Percentiles rank a stretch among this genome's conserved stretches.
These are phyloP conservation scores for Priceomyces medius DNA, from an alignment of 805 yeast genomes.

Conservation along the genomic window DNA sequence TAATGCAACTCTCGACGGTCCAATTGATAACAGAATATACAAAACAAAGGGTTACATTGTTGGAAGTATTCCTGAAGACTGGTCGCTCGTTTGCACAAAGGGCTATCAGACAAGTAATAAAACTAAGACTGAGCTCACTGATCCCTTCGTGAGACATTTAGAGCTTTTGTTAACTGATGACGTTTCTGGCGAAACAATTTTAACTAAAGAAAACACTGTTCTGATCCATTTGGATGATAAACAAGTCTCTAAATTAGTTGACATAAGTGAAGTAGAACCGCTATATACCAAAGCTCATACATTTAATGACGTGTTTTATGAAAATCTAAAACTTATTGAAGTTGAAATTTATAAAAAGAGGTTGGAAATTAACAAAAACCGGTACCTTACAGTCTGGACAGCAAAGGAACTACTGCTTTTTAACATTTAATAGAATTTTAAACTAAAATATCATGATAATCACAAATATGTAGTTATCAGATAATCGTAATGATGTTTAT, in stretches of 20 bases:
- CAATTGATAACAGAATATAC: constrained; percentile 13
- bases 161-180: constrained; percentile 24
- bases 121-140: constrained; percentile 12
- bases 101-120: constrained; percentile 13
- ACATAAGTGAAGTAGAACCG: constrained; percentile 12
- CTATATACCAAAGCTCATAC: constrained; percentile 10
- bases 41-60: constrained; percentile 19
- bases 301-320: constrained; percentile 3
- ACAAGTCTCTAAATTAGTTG: constrained; percentile 14
- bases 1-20: constrained; percentile 2
- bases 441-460: not conserved
- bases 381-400: constrained; percentile 8
- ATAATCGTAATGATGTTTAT: not conserved
- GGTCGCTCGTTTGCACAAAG: constrained; percentile 28
- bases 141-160: constrained; percentile 24
- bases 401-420: constrained; percentile 5
- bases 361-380: constrained; percentile 3
- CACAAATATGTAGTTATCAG: not conserved
- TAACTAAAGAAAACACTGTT: constrained; percentile 14
- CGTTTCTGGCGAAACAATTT: constrained; percentile 2
- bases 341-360: constrained; percentile 9
- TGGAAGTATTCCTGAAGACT: constrained; percentile 26
- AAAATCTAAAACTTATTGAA: not conserved
- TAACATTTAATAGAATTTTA: not conserved
- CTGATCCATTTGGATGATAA: constrained; percentile 13